Conservation (phyloP, 1,139 yeast genomes). For the Hansenula lynferdii region DNA sequence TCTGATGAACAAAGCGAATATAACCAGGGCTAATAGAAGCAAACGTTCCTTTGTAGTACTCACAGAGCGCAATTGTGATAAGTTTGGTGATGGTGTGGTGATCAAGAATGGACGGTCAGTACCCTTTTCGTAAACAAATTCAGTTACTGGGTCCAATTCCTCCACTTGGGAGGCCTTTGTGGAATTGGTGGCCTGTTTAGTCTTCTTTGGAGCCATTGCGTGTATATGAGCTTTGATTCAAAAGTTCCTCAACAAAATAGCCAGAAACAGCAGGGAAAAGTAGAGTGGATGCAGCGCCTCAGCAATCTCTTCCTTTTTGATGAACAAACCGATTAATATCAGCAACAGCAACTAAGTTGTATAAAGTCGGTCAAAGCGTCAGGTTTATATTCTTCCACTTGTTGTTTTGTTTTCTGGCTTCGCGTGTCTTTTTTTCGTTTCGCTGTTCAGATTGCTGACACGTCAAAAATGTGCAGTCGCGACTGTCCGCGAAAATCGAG, state of each 20-base stretch:
- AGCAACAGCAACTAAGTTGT: too few species aligned
- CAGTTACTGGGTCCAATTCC: constrained; percentile 33
- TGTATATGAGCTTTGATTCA: too few species aligned
- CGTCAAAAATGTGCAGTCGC: background rate
- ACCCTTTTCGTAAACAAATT: constrained; percentile 36
- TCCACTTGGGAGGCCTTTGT: background rate
- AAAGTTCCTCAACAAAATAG: too few species aligned
- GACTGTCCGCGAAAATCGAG: background rate
- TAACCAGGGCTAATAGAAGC: constrained; percentile 44
- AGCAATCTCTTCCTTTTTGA: too few species aligned
- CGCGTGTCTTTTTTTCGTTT: constrained; percentile 1
- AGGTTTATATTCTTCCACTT: background rate
- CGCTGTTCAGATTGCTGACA: constrained; percentile 1
- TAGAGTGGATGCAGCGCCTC: background rate
- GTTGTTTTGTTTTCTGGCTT: background rate
- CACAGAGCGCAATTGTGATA: constrained; percentile 32
- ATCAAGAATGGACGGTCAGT: constrained; percentile 32
- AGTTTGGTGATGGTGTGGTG: constrained; percentile 39
- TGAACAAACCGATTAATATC: too few species aligned
- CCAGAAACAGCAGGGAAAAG: background rate
- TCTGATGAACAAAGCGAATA: constrained; percentile 54
- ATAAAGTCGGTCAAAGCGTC: too few species aligned
- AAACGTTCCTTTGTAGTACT: constrained; percentile 31
- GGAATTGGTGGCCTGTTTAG: background rate
- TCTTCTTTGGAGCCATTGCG: background rate